Evolutionary conservation across 768 basidiomycete genomes (phyloP), one percentile per base, ranked within the genome.

Genomic region (Phanerochaete carnosa): DNA sequence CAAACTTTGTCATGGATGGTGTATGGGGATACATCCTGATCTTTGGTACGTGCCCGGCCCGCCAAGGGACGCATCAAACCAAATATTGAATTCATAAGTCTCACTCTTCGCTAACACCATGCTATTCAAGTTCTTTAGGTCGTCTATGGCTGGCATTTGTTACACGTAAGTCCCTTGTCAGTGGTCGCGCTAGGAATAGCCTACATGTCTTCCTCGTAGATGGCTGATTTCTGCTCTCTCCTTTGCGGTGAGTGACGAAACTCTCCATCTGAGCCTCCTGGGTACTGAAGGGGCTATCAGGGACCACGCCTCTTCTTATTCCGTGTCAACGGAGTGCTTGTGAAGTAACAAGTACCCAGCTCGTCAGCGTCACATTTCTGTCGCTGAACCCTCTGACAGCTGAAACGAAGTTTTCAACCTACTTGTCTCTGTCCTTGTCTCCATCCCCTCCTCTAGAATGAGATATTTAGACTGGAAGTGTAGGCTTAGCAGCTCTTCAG

Each of bases 11-110:
- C 13, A 43, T 60, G 3, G 69, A 70, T 55, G 69, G 69, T 13
- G 69, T 68, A 1, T 70, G 69, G 69, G 69, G 68, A 8, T 70
- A 66, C 56, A 57, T 65, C 9, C 66, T 70, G 22, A 65, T 70
- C 49, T 70, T 70, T 57, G 29, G 68, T 61, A 45, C 51, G 45
- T 8, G 1, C 6, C 3, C 26, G 9, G 22, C 33, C 35, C 5
- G 30, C 8, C 30, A 19, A 8, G 11, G 29, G 4, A 4, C 4
- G 29, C 25, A 22, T 29, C n/a, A n/a, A 16, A 9, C 3, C n/a
- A 9, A n/a, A 6, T 8, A 30, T 45, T 26, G 39, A 26, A 13
- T 9, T 2, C n/a, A 3, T 1, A 23, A 66, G 65, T 62, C 9
- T 49, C 63, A 12, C 62, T 70, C 67, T 64, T 67, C 55, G 47